These are phyloP conservation scores for Boeremia lycopersici DNA, from an alignment of 2,329 filamentous ascomycete species.

Conservation along the genomic window DNA sequence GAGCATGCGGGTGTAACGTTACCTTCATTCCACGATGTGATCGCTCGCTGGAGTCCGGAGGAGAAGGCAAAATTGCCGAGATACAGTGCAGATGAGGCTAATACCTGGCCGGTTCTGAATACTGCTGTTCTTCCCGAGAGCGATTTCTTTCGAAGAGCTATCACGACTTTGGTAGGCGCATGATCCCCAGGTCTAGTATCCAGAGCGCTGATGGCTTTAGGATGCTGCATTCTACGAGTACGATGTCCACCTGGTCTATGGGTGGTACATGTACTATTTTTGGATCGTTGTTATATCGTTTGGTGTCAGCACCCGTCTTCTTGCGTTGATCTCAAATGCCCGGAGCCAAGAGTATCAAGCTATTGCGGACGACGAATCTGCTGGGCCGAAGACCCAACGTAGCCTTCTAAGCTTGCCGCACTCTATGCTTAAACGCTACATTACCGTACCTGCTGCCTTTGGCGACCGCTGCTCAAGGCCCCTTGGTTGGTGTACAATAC, in stretches of 20 bases:
- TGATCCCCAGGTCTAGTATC: background rate
- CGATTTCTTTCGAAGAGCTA: slow-evolving; percentile 32
- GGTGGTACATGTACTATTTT: slow-evolving; percentile 43
- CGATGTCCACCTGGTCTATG: slow-evolving; percentile 39
- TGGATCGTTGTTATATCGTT: slow-evolving; percentile 35
- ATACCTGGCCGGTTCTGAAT: slow-evolving; percentile 20
- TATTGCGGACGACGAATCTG: slow-evolving; percentile 1
- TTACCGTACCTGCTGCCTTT: slow-evolving; percentile 54
- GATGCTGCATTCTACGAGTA: slow-evolving; percentile 35
- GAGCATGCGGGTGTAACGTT: slow-evolving; percentile 28
- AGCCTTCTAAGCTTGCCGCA: slow-evolving; percentile 6
- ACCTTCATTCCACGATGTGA: slow-evolving; percentile 32
- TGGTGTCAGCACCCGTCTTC: slow-evolving; percentile 32
- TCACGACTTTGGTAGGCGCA: slow-evolving; percentile 35
- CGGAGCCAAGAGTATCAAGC: slow-evolving; percentile 1
- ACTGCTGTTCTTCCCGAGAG: slow-evolving; percentile 32
- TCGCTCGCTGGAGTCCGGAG: slow-evolving; percentile 31
- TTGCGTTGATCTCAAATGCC: slow-evolving; percentile 20
- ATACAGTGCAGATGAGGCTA: slow-evolving; percentile 28
- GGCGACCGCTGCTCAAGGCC: slow-evolving; percentile 50
- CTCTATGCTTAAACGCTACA: slow-evolving; percentile 35
- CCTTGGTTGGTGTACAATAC: slow-evolving; percentile 54
- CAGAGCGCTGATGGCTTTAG: slow-evolving; percentile 17
- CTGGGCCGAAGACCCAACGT: background rate
- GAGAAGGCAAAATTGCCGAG: slow-evolving; percentile 22